Base-by-base conservation (phyloP, 2,329 filamentous ascomycete genomes). In the Macrophomina tecta region DNA sequence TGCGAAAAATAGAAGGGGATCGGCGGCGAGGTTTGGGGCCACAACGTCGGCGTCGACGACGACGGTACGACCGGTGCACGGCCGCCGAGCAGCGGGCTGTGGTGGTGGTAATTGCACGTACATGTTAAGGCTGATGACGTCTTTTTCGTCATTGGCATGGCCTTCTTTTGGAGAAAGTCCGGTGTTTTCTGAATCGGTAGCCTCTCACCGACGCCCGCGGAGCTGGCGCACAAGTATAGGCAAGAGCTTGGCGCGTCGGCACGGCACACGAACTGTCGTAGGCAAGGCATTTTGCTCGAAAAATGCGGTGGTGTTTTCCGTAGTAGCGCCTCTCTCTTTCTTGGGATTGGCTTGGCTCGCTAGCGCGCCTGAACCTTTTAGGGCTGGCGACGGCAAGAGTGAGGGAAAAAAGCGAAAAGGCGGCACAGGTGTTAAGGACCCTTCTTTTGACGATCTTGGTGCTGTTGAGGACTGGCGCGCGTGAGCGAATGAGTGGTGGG, bases 1-100 rank as follows among this genome's bases (percentile, higher is more conserved):
- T n/a, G 7, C 45, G 30, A 36, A 61, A 62, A 62, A 62, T 62
- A 62, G 58, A 48, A 49, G 58, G 45, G 42, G 58, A 49, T 62
- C 58, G 58, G 42, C 58, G 42, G 46, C 58, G 42, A 62, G 42
- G 58, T n/a, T 55, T 55, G 36, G 32, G 30, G 30, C 36, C 36
- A 38, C 11, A 1, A 8, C 36, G 36, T 12, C 23, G 23, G 23
- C 3, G 23, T 23, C 23, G 23, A 23, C 23, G 23, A 23, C 23
- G 23, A 23, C 23, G 0, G 23, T 23, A 18, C 12, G 7, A 51
- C 16, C 11, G 49, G 28, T 32, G 34, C 9, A 16, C 32, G 28
- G 16, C 14, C 52, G 42, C 36, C 36, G 36, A 38, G 36, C 36
- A 38, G 7, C 36, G 36, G 36, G 7, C 11, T 7, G 36, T 38